Base-by-base conservation (phyloP, 345 rosid species). In the Chamaenerion angustifolium region DNA sequence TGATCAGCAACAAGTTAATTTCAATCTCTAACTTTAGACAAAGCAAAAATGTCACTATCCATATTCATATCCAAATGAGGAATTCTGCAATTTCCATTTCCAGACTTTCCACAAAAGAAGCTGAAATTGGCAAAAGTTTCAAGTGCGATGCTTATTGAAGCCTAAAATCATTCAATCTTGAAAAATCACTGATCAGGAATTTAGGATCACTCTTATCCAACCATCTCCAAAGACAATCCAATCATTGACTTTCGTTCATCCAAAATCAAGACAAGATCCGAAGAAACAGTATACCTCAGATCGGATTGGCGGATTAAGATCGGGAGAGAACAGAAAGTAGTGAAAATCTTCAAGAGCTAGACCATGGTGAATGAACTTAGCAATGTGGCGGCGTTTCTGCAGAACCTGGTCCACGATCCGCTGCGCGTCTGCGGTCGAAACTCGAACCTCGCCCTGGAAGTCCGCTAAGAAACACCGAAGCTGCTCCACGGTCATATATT, bases 311-410 rank as follows among this genome's bases (percentile, higher is more conserved):
- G 37, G 37, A 73, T 42, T 53, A 0, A 6, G 46, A 47, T 65
- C 51, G 6, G 69, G 64, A 61, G 62, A 11, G 15, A 70, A 59
- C 35, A 65, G 67, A 43, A 49, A 41, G 60, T 76, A 70, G 8
- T 41, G 65, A 70, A 81, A 81, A 54, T 64, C 76, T 5, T 75
- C 78, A n/a, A 78, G 64, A 40, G 59, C 56, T 49, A 81, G 64
- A 12, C 64, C 80, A 11, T 12, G 73, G 37, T 46, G 73, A 60
- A 3, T 65, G 75, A 58, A 76, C 67, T 46, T 73, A 47, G 37
- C 37, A 54, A 54, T 60, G 19, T 72, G 77, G 61, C 67, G 83
- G 63, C 56, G 11, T 11, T 19, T 45, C 16, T 59, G 23, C 8
- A 35, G 67, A 42, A 78, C 71, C 45, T 65, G 64, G 9, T 71